Conservation (phyloP, 2,329 filamentous ascomycete genomes). For the Fusarium zealandicum region DNA sequence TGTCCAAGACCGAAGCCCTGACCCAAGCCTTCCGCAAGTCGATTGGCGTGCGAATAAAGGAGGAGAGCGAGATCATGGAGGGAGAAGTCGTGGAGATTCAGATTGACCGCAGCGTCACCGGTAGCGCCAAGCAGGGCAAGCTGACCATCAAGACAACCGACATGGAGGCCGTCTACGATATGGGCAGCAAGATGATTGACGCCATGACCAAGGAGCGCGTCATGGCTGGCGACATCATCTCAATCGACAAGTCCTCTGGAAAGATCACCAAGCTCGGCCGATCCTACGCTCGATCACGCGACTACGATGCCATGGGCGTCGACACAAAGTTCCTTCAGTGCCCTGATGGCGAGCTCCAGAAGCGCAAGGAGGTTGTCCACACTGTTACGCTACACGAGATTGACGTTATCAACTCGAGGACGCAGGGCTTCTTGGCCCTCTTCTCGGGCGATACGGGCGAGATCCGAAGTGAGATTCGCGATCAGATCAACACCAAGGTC, state of each 20-base stretch:
- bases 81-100: slow-evolving; percentile 99
- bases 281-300: slow-evolving; percentile 91
- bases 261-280: slow-evolving; percentile 97
- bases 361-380: slow-evolving; percentile 95
- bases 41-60: slow-evolving; percentile 97
- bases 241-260: slow-evolving; percentile 96
- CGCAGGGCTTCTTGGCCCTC: slow-evolving; percentile 96
- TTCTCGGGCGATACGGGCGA: slow-evolving; percentile 98
- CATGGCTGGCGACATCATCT: slow-evolving; percentile 98
- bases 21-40: slow-evolving; percentile 99
- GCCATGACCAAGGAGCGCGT: slow-evolving; percentile 99
- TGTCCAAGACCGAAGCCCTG: slow-evolving; percentile 98
- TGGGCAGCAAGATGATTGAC: slow-evolving; percentile 99
- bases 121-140: slow-evolving; percentile 97
- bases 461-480: slow-evolving; percentile 94
- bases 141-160: slow-evolving; percentile 99
- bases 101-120: slow-evolving; percentile 95
- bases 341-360: slow-evolving; percentile 95
- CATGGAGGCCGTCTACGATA: slow-evolving; percentile 99
- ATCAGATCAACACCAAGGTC: slow-evolving; percentile 99
- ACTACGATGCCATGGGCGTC: slow-evolving; percentile 99
- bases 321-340: slow-evolving; percentile 99
- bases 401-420: slow-evolving; percentile 98
- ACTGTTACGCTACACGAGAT: slow-evolving; percentile 98
- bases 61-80: slow-evolving; percentile 99